Evolutionary conservation across 2,329 filamentous ascomycete genomes (phyloP).

Genomic region (Fusarium equiseti): DNA sequence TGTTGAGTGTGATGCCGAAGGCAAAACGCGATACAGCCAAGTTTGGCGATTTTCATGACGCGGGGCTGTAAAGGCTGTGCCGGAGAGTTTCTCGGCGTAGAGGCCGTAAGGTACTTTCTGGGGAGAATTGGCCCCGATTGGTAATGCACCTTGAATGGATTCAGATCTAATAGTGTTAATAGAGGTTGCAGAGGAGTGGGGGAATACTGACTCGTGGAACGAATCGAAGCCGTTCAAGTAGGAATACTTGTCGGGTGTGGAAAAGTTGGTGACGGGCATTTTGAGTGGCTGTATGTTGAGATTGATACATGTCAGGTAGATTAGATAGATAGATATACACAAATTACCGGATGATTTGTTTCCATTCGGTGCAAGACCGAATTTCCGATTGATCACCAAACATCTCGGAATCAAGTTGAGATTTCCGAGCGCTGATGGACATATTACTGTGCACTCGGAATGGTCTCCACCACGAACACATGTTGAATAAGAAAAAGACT

Average conservation of each 20-base stretch:
- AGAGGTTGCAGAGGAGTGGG: fast-evolving
- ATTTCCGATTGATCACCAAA: not conserved
- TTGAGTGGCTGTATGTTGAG: not conserved
- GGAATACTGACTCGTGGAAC: constrained; percentile 73
- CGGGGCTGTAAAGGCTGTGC: constrained; percentile 77
- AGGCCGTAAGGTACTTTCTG: constrained; percentile 83
- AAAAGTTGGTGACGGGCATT: constrained; percentile 41
- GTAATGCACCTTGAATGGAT: constrained; percentile 78
- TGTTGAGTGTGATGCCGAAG: constrained; percentile 69
- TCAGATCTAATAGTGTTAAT: constrained; percentile 68
- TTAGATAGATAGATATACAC: not conserved
- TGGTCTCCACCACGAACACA: not conserved
- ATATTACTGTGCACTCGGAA: too few species aligned
- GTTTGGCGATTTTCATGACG: constrained; percentile 75
- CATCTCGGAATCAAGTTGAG: not conserved
- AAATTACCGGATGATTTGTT: not conserved
- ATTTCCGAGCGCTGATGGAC: too few species aligned
- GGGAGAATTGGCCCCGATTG: constrained; percentile 81
- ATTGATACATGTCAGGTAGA: not conserved
- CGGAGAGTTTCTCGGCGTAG: constrained; percentile 83
- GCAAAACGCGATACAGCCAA: constrained; percentile 78
- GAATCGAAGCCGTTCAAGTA: constrained; percentile 83
- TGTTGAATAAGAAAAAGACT: not conserved
- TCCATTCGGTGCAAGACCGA: not conserved
- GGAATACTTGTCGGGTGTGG: constrained; percentile 67